Evolutionary conservation across 257 asterid genomes (phyloP).

Genomic region (Perilla frutescens): DNA sequence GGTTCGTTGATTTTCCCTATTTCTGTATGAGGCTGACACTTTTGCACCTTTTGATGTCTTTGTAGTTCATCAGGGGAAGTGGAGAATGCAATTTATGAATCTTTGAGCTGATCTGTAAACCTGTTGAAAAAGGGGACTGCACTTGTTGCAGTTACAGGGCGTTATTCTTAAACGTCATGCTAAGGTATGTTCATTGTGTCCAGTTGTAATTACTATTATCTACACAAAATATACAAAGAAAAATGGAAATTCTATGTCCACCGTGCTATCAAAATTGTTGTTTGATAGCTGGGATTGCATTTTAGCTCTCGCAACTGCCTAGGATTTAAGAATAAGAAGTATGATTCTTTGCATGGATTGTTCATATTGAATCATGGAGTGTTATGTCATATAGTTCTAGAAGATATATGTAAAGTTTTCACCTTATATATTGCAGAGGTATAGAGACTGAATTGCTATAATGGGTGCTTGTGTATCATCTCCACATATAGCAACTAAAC

Average conservation of each 20-base stretch:
- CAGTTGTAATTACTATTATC: neutral
- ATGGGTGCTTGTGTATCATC: constrained; percentile 88
- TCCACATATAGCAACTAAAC: constrained; percentile 46
- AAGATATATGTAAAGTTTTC: neutral
- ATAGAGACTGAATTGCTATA: constrained; percentile 30
- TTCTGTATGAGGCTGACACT: neutral
- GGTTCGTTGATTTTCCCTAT: neutral
- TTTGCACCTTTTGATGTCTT: constrained; percentile 8
- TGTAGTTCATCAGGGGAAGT: constrained; percentile 40
- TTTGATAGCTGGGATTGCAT: constrained; percentile 10
- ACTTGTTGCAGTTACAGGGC: constrained; percentile 4
- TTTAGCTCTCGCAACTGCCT: neutral
- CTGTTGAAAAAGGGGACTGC: constrained; percentile 18
- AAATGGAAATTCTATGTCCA: too few relatives aligned
- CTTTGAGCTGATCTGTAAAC: constrained; percentile 29
- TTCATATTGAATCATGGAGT: neutral
- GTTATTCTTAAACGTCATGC: constrained; percentile 16
- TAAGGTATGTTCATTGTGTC: constrained; percentile 27
- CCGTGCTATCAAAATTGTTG: too few relatives aligned
- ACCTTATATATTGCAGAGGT: constrained; percentile 27
- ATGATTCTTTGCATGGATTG: constrained; percentile 1
- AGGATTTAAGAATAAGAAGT: neutral
- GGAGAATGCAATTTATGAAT: constrained; percentile 31
- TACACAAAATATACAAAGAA: neutral
- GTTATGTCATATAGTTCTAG: neutral